phyloP scores from a whole-genome alignment of 352 stramenopile genomes.

The Sclerospora graminicola region DNA sequence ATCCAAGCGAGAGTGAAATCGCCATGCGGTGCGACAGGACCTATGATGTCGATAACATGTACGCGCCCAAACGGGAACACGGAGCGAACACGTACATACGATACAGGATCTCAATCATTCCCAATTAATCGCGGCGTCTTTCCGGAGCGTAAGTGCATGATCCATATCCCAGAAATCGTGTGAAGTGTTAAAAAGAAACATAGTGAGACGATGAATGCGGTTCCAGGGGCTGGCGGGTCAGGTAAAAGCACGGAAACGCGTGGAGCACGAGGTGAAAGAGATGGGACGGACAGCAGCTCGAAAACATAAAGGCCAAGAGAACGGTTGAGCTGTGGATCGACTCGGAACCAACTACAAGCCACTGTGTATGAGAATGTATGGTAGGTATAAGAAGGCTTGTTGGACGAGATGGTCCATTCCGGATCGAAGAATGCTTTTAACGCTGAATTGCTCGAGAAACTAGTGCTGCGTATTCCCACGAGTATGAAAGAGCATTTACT shows the following conservation, averaged over 20 bases:
- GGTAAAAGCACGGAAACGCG: background rate
- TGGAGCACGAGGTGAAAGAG: constrained; percentile 36
- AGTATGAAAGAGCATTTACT: constrained; percentile 60
- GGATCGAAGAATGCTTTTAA: constrained; percentile 66
- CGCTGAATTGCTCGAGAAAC: constrained; percentile 63
- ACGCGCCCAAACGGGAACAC: too few species aligned
- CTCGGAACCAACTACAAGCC: constrained; percentile 64
- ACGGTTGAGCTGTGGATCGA: constrained; percentile 16
- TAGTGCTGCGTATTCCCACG: constrained; percentile 54
- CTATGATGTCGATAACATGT: constrained; percentile 72
- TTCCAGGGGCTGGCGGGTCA: constrained; percentile 4
- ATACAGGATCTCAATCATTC: constrained; percentile 62
- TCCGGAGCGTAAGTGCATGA: constrained; percentile 36
- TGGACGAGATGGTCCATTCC: constrained; percentile 53
- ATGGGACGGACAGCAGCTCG: constrained; percentile 16
- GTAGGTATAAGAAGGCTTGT: constrained; percentile 35
- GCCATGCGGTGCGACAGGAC: constrained; percentile 40
- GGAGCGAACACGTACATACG: too few species aligned
- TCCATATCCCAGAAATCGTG: too few species aligned
- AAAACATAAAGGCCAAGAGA: constrained; percentile 39
- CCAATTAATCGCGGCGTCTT: constrained; percentile 64
- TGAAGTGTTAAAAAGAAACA: too few species aligned
- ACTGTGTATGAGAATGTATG: too few species aligned
- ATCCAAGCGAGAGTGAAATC: constrained; percentile 70
- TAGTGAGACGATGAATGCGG: constrained; percentile 18